Base-by-base conservation (phyloP, 495 filamentous ascomycete genomes). In the Penicillium arizonense region DNA sequence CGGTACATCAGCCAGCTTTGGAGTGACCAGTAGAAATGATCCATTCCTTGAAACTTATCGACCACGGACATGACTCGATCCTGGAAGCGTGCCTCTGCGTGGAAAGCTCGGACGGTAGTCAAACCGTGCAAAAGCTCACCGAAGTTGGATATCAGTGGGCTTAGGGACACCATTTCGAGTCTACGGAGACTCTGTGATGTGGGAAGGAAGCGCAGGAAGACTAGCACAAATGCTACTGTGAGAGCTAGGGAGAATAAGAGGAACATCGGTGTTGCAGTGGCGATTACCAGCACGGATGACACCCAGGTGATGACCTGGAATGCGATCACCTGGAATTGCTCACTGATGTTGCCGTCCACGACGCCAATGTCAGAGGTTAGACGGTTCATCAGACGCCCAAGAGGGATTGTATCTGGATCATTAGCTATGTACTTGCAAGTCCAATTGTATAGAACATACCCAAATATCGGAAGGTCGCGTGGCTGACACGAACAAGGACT, bases 21-120 rank as follows among this genome's bases (percentile, higher is more conserved):
- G 6, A 93, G 74, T 42, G 81, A 87, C 89, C 90, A 95, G 71
- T 91, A 95, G 70, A 95, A 91, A 67, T 95, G 90, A 61, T 95
- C 90, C 87, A 92, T 91, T 56, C 89, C 90, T 66, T 93, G 89
- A 67, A 95, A 95, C 3, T 80, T 80, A 66, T 95, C 90, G 0
- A 87, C 87, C 16, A 87, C 87, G 4, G 75, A 75, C 37, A 95
- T 87, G 50, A 91, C 86, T 20, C 84, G 78, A 47, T 79, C 76
- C 58, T 94, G 89, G 57, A 94, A 96, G 41, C 85, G 83, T 12
- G 76, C 68, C 58, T 91, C 83, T 5, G 85, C 88, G 39, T 75
- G 79, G 64, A 90, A 92, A 0, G 90, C 78, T 35, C 87, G 81
- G 13, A 96, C 87, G 0, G 90, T 96, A 2, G 85, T 87, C 34